Conservation (phyloP, 2,329 filamentous ascomycete species). For the Trichothecium sympodiale region DNA sequence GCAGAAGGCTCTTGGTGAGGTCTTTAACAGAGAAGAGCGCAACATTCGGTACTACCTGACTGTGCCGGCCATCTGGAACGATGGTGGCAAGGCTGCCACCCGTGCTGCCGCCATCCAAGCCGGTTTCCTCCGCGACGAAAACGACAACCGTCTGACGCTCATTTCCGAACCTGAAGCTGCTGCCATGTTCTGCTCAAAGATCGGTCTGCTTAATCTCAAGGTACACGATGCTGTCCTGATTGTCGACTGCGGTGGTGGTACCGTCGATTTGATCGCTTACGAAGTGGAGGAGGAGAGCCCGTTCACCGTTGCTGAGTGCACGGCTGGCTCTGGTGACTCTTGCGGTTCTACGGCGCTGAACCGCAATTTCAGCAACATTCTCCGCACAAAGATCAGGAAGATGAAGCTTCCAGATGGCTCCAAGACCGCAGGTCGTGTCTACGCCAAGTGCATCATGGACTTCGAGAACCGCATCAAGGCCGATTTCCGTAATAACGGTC, state of each 20-base stretch:
- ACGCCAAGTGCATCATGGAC: conserved; percentile 99
- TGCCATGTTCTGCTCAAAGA: conserved; percentile 95
- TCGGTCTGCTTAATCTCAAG: conserved; percentile 89
- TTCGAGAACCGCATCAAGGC: conserved; percentile 99
- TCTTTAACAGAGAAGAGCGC: conserved; percentile 94
- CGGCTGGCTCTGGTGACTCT: conserved; percentile 91
- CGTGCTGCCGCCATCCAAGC: conserved; percentile 93
- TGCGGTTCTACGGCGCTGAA: conserved; percentile 98
- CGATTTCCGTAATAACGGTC: conserved; percentile 97
- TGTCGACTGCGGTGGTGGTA: conserved; percentile 96
- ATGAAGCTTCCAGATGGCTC: conserved; percentile 98
- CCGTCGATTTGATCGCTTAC: conserved; percentile 97
- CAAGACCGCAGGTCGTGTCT: conserved; percentile 94
- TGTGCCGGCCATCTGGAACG: conserved; percentile 99
- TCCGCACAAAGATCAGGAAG: conserved; percentile 94
- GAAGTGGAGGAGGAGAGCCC: conserved; percentile 97
- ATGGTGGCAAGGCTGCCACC: conserved; percentile 94
- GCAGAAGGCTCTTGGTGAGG: conserved; percentile 92
- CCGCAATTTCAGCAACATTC: conserved; percentile 95
- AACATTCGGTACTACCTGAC: conserved; percentile 98
- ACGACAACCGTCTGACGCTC: conserved; percentile 89
- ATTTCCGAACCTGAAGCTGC: conserved; percentile 96
- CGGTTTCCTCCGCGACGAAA: conserved; percentile 91
- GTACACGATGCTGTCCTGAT: conserved; percentile 98
- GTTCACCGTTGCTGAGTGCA: conserved; percentile 95